Evolutionary conservation across 257 asterid genomes (phyloP), one percentile per base, ranked within the genome.

Genomic region (Jaltomata sinuosa): DNA sequence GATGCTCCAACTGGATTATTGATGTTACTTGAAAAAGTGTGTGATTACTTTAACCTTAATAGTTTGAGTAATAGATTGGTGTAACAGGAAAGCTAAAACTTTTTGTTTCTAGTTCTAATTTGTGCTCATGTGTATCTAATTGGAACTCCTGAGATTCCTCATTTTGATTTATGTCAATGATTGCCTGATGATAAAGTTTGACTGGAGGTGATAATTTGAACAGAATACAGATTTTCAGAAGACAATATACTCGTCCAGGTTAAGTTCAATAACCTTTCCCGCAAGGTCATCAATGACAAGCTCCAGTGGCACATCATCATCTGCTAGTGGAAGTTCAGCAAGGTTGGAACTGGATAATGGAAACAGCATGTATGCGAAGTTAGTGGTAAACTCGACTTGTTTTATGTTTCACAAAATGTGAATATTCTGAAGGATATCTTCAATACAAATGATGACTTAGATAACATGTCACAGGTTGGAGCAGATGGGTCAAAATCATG

Each of bases 401-500:
- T 27, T 55, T 14, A 31, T 40, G 7, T 38, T 47, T 25, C 64
- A 77, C 36, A n/a, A 42, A 84, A 59, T 45, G 36, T 31, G 68
- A 54, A 83, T 29, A 49, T 57, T 65, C 11, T 54, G 79, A 83
- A 25, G 78, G 68, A 67, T 83, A 47, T 49, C 6, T 67, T 83
- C 1, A 38, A 32, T 11, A 32, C 52, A 50, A 65, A n/a, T 49
- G 61, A 47, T 67, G 25, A 67, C 16, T 32, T 67, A 38, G 74
- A 55, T 67, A 27, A 36, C 80, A 25, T 83, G 53, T 82, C 74
- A 42, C 90, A 95, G 99, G 98, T 97, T 55, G 98, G 99, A 87
- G 93, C 99, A 2, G 99, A 97, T 85, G 99, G 99, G 57, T 95
- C 97, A 83, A 97, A 93, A 88, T 97, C 99, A 34, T 93, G 92